Percentiles rank a stretch among this genome's conserved stretches.
These are phyloP conservation scores for Micractinium conductrix DNA, from an alignment of 139 green algal genomes.

Conservation along the genomic window DNA sequence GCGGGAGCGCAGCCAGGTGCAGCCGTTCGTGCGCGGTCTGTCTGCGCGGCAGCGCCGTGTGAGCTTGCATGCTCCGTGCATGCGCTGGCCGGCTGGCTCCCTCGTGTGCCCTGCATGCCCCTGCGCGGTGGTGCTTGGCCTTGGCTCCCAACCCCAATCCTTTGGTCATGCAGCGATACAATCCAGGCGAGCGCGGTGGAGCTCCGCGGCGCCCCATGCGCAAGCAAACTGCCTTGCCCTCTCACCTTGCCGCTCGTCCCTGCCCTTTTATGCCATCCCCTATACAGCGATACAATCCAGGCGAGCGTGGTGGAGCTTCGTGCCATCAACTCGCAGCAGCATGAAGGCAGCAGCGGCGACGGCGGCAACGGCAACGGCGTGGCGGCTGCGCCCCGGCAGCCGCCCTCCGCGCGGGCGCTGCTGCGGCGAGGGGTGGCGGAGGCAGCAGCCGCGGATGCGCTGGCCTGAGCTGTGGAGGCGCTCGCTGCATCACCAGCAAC, in stretches of 20 bases:
- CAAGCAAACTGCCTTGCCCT: neutral
- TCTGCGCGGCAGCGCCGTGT: no score
- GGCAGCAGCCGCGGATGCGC: no score
- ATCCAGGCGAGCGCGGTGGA: neutral
- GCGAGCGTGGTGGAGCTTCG: constrained; percentile 5
- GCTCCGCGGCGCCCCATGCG: no score
- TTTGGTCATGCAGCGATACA: neutral
- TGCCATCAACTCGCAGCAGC: neutral
- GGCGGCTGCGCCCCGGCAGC: neutral
- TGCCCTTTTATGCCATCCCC: neutral
- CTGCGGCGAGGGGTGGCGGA: neutral
- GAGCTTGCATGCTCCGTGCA: no score
- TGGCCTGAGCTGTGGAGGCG: neutral
- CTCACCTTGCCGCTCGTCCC: neutral
- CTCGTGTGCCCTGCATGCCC: no score
- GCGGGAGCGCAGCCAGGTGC: no score
- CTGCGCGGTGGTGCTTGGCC: no score
- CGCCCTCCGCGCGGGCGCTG: neutral
- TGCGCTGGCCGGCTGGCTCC: no score
- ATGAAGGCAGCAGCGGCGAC: neutral
- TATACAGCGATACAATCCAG: neutral
- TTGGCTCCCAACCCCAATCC: no score
- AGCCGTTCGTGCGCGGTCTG: no score
- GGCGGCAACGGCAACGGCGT: neutral
- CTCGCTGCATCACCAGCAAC: no score